Conservation (phyloP, 768 basidiomycete species). For the Artomyces pyxidatus region DNA sequence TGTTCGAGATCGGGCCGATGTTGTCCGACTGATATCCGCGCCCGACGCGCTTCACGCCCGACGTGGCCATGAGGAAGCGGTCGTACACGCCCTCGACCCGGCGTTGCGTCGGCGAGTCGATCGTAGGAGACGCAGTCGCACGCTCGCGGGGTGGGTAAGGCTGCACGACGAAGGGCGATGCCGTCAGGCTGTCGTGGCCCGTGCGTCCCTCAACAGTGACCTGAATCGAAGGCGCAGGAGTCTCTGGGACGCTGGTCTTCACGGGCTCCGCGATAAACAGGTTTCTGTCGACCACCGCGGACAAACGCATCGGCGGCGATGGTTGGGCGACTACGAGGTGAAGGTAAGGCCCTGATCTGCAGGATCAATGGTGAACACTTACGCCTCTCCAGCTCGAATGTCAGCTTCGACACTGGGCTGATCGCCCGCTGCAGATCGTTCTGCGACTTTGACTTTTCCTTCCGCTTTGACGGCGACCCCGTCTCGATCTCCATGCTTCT, state of each 20-base stretch:
- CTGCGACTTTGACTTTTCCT: conserved; percentile 60
- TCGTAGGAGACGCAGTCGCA: conserved; percentile 22
- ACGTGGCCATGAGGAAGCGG: conserved; percentile 74
- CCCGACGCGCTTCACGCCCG: conserved; percentile 72
- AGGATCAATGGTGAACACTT: conserved; percentile 18
- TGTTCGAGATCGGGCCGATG: conserved; percentile 33
- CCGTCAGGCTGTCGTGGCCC: conserved; percentile 44
- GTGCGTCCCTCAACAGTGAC: conserved; percentile 7
- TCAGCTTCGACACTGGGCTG: conserved; percentile 53
- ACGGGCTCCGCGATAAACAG: conserved; percentile 55
- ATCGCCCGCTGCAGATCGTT: conserved; percentile 61
- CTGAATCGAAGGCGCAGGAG: conserved; percentile 6
- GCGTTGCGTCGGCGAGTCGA: conserved; percentile 51
- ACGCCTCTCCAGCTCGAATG: conserved; percentile 61
- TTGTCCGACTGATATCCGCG: conserved; percentile 76
- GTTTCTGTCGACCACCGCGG: conserved; percentile 59
- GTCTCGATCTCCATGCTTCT: conserved; percentile 26
- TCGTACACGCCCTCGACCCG: conserved; percentile 73
- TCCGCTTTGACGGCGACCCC: conserved; percentile 52
- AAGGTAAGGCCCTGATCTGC: neutral
- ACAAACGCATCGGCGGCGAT: conserved; percentile 45
- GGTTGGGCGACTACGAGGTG: conserved; percentile 18
- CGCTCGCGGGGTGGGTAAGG: conserved; percentile 49
- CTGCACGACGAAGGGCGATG: conserved; percentile 56
- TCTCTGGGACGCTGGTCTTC: conserved; percentile 27